Percentiles rank a stretch among this genome's conserved stretches.
Conservation (phyloP, 83 land plant species). For the Picea mariana region DNA sequence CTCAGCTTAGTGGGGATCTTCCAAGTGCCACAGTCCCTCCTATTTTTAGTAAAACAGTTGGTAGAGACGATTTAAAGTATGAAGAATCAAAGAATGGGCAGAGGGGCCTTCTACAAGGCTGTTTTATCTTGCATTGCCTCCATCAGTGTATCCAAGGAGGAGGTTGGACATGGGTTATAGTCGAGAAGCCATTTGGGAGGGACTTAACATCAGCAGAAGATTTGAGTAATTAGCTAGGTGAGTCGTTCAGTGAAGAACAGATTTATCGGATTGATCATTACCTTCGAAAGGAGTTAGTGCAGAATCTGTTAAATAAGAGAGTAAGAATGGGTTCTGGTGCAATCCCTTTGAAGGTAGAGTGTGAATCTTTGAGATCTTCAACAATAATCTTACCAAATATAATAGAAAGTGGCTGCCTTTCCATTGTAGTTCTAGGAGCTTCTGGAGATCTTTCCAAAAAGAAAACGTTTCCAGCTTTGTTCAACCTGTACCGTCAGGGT, state of each 20-base stretch:
- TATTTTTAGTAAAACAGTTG: too few relatives aligned
- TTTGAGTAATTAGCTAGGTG: slow-evolving; percentile 85
- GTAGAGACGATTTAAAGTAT: too few relatives aligned
- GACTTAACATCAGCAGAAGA: slow-evolving; percentile 81
- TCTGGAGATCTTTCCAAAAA: slow-evolving; percentile 76
- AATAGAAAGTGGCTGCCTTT: too few relatives aligned
- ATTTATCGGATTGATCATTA: slow-evolving; percentile 97
- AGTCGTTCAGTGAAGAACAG: slow-evolving; percentile 85
- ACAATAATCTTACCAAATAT: too few relatives aligned
- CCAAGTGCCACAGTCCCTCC: too few relatives aligned
- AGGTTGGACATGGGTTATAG: slow-evolving; percentile 94
- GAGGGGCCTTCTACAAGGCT: slow-evolving; percentile 77
- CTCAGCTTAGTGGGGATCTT: too few relatives aligned
- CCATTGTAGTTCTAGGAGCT: slow-evolving; percentile 72
- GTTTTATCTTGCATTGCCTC: slow-evolving; percentile 96
- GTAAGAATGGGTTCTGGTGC: too few relatives aligned
- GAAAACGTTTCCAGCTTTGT: slow-evolving; percentile 77
- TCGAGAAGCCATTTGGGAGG: slow-evolving; percentile 98
- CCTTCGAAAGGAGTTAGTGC: slow-evolving; percentile 94
- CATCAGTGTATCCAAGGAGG: slow-evolving; percentile 91
- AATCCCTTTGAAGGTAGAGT: too few relatives aligned
- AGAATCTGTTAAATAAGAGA: slow-evolving; percentile 56
- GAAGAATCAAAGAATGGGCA: slow-evolving; percentile 49
- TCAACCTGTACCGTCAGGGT: slow-evolving; percentile 18
- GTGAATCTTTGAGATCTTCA: too few relatives aligned